Percentiles rank a stretch among this genome's conserved stretches.
phyloP scores from a whole-genome alignment of 345 rosid genomes.

The Syzygium oleosum region DNA sequence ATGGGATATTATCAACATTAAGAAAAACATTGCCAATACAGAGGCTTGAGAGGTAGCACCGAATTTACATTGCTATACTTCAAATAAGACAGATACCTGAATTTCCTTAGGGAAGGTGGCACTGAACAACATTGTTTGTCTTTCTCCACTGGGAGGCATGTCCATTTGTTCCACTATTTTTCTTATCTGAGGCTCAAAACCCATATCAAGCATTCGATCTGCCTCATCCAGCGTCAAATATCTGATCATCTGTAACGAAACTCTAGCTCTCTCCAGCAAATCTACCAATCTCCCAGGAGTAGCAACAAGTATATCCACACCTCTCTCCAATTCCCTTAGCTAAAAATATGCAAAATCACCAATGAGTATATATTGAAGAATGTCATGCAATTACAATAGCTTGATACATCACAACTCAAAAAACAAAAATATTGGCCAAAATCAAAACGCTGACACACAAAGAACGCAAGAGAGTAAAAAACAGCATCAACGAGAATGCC shows the following conservation, averaged over 20 bases:
- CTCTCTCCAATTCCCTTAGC: constrained; percentile 92
- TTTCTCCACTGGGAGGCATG: constrained; percentile 80
- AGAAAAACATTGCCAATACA: not conserved
- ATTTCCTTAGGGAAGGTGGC: constrained; percentile 97
- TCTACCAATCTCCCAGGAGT: constrained; percentile 98
- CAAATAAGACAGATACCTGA: constrained; percentile 42
- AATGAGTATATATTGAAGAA: not conserved
- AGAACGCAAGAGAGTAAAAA: not conserved
- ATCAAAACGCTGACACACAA: not conserved
- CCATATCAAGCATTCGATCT: constrained; percentile 99
- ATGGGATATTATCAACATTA: not conserved
- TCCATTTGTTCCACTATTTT: constrained; percentile 96
- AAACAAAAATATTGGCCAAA: not conserved
- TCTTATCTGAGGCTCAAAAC: constrained; percentile 98
- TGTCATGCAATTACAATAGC: not conserved
- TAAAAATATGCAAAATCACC: constrained; percentile 9
- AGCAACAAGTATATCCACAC: constrained; percentile 98
- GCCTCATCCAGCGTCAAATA: constrained; percentile 96
- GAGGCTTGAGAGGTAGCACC: not conserved
- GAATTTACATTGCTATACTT: not conserved
- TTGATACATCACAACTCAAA: not conserved
- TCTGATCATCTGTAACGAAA: constrained; percentile 84
- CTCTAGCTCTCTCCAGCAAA: constrained; percentile 92
- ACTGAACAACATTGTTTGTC: constrained; percentile 95
- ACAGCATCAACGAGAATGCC: not conserved